phyloP scores from a whole-genome alignment of 805 yeast genomes.

The Candida loeiensis region DNA sequence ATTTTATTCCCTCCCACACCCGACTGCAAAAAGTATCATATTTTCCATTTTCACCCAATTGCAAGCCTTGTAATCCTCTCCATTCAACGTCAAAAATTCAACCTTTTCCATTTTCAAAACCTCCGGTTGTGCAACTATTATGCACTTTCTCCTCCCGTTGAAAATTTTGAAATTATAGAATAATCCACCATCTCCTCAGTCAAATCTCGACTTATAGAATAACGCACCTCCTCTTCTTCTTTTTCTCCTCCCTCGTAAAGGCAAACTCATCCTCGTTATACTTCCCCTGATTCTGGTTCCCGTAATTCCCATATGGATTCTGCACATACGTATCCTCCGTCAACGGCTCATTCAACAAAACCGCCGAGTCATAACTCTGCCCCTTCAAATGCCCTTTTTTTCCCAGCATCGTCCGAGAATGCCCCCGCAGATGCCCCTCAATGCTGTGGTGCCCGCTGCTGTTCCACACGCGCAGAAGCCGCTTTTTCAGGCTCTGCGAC shows the following conservation, averaged over 20 bases:
- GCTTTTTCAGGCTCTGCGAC: slow-evolving; percentile 25
- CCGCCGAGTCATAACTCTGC: slow-evolving; percentile 34
- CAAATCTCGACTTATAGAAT: too few species aligned
- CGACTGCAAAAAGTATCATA: too few species aligned
- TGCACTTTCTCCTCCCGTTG: too few species aligned
- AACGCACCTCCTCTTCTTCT: slow-evolving; percentile 29
- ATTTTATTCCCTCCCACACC: too few species aligned
- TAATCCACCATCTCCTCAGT: too few species aligned
- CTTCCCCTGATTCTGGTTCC: slow-evolving; percentile 12
- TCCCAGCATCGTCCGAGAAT: slow-evolving; percentile 20
- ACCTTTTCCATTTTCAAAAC: too few species aligned
- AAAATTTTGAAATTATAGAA: too few species aligned
- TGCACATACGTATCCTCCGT: slow-evolving; percentile 32
- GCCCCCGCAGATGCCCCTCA: slow-evolving; percentile 10
- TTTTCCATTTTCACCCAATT: too few species aligned
- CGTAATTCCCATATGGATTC: slow-evolving; percentile 35
- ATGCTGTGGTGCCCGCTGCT: slow-evolving; percentile 14
- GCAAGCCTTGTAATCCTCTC: too few species aligned
- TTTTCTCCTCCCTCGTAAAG: slow-evolving; percentile 31
- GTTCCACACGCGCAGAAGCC: slow-evolving; percentile 33
- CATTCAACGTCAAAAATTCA: too few species aligned
- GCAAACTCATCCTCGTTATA: slow-evolving; percentile 43
- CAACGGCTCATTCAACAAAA: slow-evolving; percentile 39
- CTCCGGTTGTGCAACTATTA: too few species aligned
- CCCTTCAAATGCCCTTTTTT: slow-evolving; percentile 37